Evolutionary conservation across 805 yeast species (phyloP).

Genomic region (Millerozyma acaciae): DNA sequence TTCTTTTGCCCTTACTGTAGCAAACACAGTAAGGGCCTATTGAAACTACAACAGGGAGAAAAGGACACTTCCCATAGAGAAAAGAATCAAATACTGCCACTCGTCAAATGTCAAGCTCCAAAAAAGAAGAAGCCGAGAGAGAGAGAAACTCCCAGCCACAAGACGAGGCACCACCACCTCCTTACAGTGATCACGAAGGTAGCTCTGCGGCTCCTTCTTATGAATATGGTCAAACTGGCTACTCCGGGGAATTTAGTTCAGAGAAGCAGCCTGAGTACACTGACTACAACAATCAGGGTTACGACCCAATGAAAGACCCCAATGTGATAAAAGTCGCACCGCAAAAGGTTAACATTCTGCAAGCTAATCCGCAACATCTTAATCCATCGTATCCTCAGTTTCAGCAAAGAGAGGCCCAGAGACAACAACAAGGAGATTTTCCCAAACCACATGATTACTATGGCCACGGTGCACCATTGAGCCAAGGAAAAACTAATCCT

Average conservation of each 20-base stretch:
- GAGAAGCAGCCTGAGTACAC: constrained; percentile 3
- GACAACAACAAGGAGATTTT: constrained; percentile 28
- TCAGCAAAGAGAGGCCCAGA: constrained; percentile 26
- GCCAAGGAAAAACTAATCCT: constrained; percentile 19
- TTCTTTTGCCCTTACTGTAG: too few relatives aligned
- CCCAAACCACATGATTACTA: constrained; percentile 23
- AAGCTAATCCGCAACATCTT: constrained; percentile 32
- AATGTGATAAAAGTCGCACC: constrained; percentile 30
- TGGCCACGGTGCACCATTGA: constrained; percentile 34
- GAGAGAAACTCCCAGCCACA: constrained; percentile 1
- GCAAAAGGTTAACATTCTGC: constrained; percentile 32
- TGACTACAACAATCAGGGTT: constrained; percentile 7
- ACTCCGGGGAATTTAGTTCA: neutral
- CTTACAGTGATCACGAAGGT: neutral
- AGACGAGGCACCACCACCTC: constrained; percentile 3
- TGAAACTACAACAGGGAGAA: too few relatives aligned
- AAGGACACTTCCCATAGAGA: too few relatives aligned
- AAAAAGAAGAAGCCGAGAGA: constrained; percentile 5
- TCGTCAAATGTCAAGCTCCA: constrained; percentile 1
- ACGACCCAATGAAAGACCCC: constrained; percentile 21
- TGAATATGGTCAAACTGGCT: constrained; percentile 5
- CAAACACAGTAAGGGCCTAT: too few relatives aligned
- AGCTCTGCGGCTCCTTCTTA: too few relatives aligned
- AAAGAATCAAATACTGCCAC: too few relatives aligned
- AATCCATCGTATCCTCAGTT: constrained; percentile 37